Evolutionary conservation across 257 asterid species (phyloP).

Genomic region (Nicotiana tomentosiformis): DNA sequence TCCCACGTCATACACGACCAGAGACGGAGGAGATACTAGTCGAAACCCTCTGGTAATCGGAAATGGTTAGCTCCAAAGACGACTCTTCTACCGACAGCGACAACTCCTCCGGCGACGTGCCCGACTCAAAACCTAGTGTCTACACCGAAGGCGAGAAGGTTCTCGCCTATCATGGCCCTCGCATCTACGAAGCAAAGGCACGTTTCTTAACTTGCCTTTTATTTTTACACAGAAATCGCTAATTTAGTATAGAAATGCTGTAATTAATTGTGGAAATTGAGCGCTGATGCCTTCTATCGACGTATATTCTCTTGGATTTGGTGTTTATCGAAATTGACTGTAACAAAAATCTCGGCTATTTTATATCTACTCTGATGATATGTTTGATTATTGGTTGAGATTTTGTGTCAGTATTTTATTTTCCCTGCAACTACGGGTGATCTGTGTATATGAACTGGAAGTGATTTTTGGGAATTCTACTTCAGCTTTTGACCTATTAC

Average conservation of each 20-base stretch:
- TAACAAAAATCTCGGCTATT: not conserved
- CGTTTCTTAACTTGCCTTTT: not conserved
- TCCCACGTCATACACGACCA: not conserved
- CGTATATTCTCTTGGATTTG: too few species aligned
- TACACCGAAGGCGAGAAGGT: slow-evolving; percentile 85
- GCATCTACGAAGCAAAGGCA: slow-evolving; percentile 71
- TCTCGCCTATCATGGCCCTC: slow-evolving; percentile 89
- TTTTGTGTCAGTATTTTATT: not conserved
- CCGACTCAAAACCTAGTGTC: slow-evolving; percentile 42
- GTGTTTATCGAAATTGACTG: not conserved
- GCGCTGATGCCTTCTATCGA: not conserved
- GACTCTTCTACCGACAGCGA: slow-evolving; percentile 64
- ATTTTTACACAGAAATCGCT: not conserved
- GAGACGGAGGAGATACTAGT: not conserved
- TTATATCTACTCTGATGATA: not conserved
- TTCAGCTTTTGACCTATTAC: not conserved
- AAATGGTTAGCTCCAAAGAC: slow-evolving; percentile 48
- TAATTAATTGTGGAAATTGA: not conserved
- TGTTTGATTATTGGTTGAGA: slow-evolving; percentile 1
- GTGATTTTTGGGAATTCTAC: not conserved
- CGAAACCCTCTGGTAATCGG: not conserved
- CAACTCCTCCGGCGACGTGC: slow-evolving; percentile 62
- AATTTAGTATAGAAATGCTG: not conserved
- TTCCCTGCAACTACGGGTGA: not conserved
- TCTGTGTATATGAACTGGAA: not conserved